phyloP scores from a whole-genome alignment of 768 basidiomycete species.

The Mycena vulgaris region DNA sequence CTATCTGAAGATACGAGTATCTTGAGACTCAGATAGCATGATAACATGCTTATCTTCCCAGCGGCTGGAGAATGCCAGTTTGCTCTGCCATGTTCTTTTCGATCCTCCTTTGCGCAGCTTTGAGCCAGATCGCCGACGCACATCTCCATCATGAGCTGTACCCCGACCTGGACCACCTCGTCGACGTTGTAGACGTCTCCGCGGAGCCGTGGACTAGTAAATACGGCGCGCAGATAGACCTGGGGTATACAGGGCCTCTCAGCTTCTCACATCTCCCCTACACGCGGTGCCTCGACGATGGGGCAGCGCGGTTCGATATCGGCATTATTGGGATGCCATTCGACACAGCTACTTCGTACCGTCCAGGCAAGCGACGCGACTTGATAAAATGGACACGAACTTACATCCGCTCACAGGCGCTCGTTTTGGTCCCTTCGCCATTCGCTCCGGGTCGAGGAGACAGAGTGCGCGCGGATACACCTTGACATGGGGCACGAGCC shows the following conservation, averaged over 20 bases:
- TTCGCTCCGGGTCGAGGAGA: slow-evolving; percentile 69
- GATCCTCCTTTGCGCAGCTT: background rate
- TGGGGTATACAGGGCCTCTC: slow-evolving; percentile 73
- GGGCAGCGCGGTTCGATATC: slow-evolving; percentile 62
- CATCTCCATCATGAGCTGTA: background rate
- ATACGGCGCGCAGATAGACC: slow-evolving; percentile 69
- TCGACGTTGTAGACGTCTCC: slow-evolving; percentile 24
- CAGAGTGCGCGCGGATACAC: slow-evolving; percentile 61
- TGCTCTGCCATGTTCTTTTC: slow-evolving; percentile 1
- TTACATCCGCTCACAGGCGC: slow-evolving; percentile 58
- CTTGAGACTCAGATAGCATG: too few relatives aligned
- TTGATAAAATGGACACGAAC: background rate
- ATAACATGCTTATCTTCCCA: too few relatives aligned
- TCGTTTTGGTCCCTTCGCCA: slow-evolving; percentile 75
- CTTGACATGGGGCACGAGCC: slow-evolving; percentile 65
- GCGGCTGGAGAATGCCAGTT: too few relatives aligned
- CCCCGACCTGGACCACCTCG: slow-evolving; percentile 3
- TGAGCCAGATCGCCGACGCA: background rate
- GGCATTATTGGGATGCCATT: slow-evolving; percentile 74
- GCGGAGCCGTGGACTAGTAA: slow-evolving; percentile 63
- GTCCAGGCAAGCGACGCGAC: slow-evolving; percentile 53
- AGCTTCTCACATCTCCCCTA: slow-evolving; percentile 80
- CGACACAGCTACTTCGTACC: slow-evolving; percentile 62
- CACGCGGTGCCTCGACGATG: slow-evolving; percentile 43
- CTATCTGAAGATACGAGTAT: too few relatives aligned